A percentile compares a stretch with the other conserved stretches of the same genome.
Conservation (phyloP, 169 alveolate genomes). For the Eimeria necatrix region DNA sequence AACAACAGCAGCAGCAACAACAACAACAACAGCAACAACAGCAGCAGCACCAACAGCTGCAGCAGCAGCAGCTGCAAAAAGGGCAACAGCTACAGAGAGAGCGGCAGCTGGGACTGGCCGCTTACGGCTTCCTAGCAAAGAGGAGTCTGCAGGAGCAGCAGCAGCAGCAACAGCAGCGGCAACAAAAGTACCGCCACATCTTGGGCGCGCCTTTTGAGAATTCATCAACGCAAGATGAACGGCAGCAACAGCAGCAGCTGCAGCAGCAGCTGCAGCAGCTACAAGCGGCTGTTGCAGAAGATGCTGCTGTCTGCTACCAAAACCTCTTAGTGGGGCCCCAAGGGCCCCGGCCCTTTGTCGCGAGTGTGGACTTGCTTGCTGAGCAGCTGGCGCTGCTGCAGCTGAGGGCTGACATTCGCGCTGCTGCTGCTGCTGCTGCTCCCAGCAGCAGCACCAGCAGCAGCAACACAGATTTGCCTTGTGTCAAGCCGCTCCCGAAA, state of each 20-base stretch:
- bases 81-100: background rate
- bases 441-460: constrained; percentile 16
- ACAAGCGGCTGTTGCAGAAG: background rate
- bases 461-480: background rate
- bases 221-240: background rate
- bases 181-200: constrained; percentile 18
- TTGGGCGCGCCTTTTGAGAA: background rate
- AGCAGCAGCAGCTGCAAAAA: background rate
- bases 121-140: constrained; percentile 5
- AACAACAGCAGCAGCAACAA: constrained; percentile 61
- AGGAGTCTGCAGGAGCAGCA: background rate
- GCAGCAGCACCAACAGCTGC: constrained; percentile 15
- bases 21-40: background rate
- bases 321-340: constrained; percentile 39
- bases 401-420: constrained; percentile 39
- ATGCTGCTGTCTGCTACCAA: constrained; percentile 46
- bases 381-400: constrained; percentile 57
- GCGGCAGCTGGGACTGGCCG: constrained; percentile 8
- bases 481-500: background rate
- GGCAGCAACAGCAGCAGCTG: constrained; percentile 26
- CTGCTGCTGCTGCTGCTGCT: constrained; percentile 65
- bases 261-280: constrained; percentile 9
- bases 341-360: constrained; percentile 50
- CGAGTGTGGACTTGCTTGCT: constrained; percentile 44
- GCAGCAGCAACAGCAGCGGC: constrained; percentile 48